Base-by-base conservation (phyloP, 2,329 filamentous ascomycete genomes). In the Lachnellula suecica region DNA sequence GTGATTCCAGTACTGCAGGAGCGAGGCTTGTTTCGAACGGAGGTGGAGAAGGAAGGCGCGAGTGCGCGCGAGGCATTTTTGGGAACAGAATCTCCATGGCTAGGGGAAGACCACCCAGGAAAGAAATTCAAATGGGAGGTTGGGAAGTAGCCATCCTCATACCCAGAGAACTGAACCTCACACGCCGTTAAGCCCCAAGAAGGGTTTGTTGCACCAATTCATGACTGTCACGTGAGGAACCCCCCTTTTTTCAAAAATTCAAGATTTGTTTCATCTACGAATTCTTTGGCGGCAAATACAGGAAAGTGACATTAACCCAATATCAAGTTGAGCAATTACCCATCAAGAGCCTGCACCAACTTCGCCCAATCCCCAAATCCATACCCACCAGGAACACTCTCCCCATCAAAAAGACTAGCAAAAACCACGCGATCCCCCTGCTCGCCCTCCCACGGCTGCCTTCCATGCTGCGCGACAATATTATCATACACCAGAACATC, bases 1-100 rank as follows among this genome's bases (percentile, higher is more conserved):
- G 68, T 88, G 3, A 65, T 88, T 1, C 85, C 85, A 0, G 85
- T 88, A 58, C 72, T 89, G 11, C 76, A 74, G 24, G 70, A 70
- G 10, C 72, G 85, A 11, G 82, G 83, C 0, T 63, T 83, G 7
- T 83, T 84, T 64, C 82, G 74, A 72, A 71, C 75, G 9, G 73
- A 75, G 27, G 76, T 70, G 51, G 67, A 59, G 35, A 54, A 54
- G 24, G 50, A 55, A n/a, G 58, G 57, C 3, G 51, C 45, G 23
- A 48, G 52, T 22, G 49, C 52, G 9, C 31, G 59, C 41, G 56
- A 61, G 38, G 50, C 43, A 13, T 53, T 49, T 37, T 35, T 58
- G 24, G 49, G n/a, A n/a, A n/a, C n/a, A n/a, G n/a, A 55, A 43
- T 54, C 58, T 19, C 41, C 15, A 17, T 44, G 56, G 37, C 24